phyloP scores from a whole-genome alignment of 371 early-diverging fungal genomes.

The Sporodiniella umbellata region DNA sequence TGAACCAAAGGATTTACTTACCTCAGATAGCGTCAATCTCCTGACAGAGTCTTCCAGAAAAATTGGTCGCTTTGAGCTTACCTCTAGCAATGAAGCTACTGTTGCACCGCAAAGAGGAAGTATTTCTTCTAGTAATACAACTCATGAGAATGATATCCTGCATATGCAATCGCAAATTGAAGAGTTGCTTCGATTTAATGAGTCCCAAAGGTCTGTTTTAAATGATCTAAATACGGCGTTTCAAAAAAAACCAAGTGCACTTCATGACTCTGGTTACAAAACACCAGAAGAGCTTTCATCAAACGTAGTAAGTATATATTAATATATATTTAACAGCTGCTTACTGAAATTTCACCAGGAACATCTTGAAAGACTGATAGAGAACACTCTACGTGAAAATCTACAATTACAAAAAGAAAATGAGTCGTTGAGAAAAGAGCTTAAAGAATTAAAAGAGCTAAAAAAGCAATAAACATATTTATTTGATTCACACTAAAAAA shows the following conservation, averaged over 20 bases:
- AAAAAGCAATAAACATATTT: neutral
- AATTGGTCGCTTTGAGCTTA: conserved; percentile 46
- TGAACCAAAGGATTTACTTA: conserved; percentile 6
- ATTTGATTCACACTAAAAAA: neutral
- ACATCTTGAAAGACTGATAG: conserved; percentile 43
- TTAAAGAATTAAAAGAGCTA: conserved; percentile 13
- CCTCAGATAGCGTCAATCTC: conserved; percentile 7
- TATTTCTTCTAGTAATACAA: conserved; percentile 5
- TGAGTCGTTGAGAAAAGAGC: conserved; percentile 16
- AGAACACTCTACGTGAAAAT: conserved; percentile 44
- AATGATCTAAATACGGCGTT: conserved; percentile 23
- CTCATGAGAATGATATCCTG: neutral
- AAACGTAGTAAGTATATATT: neutral
- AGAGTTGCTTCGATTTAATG: conserved; percentile 31
- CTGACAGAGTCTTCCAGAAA: conserved; percentile 36
- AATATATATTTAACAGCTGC: neutral
- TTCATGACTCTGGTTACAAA: neutral
- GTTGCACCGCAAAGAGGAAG: conserved; percentile 7
- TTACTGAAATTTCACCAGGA: conserved; percentile 14
- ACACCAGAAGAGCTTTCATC: neutral
- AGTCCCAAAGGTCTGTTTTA: conserved; percentile 30
- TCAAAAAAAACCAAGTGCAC: neutral
- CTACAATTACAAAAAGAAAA: conserved; percentile 48
- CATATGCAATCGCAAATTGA: conserved; percentile 30
- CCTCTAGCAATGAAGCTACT: conserved; percentile 8